These are phyloP conservation scores for Pseudocercospora macadamiae DNA, from an alignment of 2,329 filamentous ascomycete species.

Conservation along the genomic window DNA sequence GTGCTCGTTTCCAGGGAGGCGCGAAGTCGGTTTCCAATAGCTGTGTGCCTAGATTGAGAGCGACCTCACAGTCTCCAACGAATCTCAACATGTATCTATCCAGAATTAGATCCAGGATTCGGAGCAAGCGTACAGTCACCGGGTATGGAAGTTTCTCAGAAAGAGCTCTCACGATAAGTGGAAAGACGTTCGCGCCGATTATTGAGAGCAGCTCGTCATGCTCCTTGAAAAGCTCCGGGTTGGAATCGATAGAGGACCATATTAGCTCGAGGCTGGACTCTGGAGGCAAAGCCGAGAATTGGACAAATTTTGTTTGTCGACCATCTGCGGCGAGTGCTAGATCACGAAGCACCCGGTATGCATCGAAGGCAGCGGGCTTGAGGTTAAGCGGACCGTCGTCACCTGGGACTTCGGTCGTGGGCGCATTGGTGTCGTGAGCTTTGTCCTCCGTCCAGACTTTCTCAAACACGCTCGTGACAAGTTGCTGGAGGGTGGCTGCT, in stretches of 20 bases:
- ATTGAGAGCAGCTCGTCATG: slow-evolving; percentile 83
- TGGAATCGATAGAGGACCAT: slow-evolving; percentile 84
- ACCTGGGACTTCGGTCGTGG: slow-evolving; percentile 68
- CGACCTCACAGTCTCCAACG: slow-evolving; percentile 78
- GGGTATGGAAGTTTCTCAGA: slow-evolving; percentile 80
- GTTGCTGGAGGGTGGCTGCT: slow-evolving; percentile 91
- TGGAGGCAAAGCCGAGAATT: slow-evolving; percentile 75
- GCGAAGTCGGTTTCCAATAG: slow-evolving; percentile 82
- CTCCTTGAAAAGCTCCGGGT: slow-evolving; percentile 74
- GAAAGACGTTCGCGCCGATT: slow-evolving; percentile 76
- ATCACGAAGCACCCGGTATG: slow-evolving; percentile 85
- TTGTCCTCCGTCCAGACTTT: slow-evolving; percentile 83
- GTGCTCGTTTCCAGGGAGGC: slow-evolving; percentile 78
- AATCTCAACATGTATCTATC: slow-evolving; percentile 76
- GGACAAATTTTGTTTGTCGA: slow-evolving; percentile 79
- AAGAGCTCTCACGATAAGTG: slow-evolving; percentile 75
- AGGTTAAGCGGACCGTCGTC: slow-evolving; percentile 68
- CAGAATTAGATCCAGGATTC: slow-evolving; percentile 81
- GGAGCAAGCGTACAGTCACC: slow-evolving; percentile 76
- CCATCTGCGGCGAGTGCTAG: slow-evolving; percentile 86
- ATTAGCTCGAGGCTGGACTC: slow-evolving; percentile 89
- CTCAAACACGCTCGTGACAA: slow-evolving; percentile 91
- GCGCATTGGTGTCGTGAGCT: slow-evolving; percentile 55
- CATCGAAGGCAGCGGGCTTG: slow-evolving; percentile 78
- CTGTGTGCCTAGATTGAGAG: slow-evolving; percentile 78